A percentile compares a stretch with the other conserved stretches of the same genome.
Evolutionary conservation across 2,329 filamentous ascomycete species (phyloP).

Genomic region (Epichloe typhina): DNA sequence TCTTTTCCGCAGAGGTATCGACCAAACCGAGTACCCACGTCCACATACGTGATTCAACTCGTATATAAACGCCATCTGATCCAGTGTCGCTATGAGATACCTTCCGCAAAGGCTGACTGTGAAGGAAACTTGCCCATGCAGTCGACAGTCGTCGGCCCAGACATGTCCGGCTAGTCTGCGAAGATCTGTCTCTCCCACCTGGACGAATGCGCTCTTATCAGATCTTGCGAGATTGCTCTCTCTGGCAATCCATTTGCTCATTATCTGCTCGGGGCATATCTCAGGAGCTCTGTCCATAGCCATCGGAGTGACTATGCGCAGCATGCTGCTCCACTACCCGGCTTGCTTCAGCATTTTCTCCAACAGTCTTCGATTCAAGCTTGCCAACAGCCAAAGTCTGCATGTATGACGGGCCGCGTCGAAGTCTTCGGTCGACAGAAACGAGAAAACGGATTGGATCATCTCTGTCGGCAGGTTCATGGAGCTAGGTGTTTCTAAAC

Average conservation of each 20-base stretch:
- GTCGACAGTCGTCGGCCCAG: slow-evolving; percentile 10
- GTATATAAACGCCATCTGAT: slow-evolving; percentile 44
- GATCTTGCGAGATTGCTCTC: slow-evolving; percentile 21
- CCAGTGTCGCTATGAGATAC: slow-evolving; percentile 42
- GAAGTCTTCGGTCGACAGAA: slow-evolving; percentile 30
- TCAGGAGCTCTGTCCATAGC: slow-evolving; percentile 6
- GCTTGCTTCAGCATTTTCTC: slow-evolving; percentile 39
- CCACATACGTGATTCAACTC: slow-evolving; percentile 24
- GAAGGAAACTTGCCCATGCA: slow-evolving; percentile 23
- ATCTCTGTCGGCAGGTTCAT: slow-evolving; percentile 24
- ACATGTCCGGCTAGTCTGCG: slow-evolving; percentile 17
- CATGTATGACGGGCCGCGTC: slow-evolving; percentile 48
- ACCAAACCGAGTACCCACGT: slow-evolving; percentile 11
- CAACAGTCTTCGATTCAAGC: slow-evolving; percentile 38
- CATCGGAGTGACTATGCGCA: slow-evolving; percentile 14
- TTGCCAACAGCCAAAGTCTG: slow-evolving; percentile 43
- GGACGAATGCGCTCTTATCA: slow-evolving; percentile 16
- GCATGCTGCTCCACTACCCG: slow-evolving; percentile 35
- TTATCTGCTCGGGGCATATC: slow-evolving; percentile 18
- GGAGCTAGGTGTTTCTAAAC: slow-evolving; percentile 8
- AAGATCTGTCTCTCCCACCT: slow-evolving; percentile 24
- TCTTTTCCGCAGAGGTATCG: slow-evolving; percentile 13
- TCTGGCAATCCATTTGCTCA: slow-evolving; percentile 28
- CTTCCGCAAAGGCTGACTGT: slow-evolving; percentile 43
- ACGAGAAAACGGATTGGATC: slow-evolving; percentile 21